Evolutionary conservation across 208 protist genomes (phyloP).

Genomic region (Willaertia magna): DNA sequence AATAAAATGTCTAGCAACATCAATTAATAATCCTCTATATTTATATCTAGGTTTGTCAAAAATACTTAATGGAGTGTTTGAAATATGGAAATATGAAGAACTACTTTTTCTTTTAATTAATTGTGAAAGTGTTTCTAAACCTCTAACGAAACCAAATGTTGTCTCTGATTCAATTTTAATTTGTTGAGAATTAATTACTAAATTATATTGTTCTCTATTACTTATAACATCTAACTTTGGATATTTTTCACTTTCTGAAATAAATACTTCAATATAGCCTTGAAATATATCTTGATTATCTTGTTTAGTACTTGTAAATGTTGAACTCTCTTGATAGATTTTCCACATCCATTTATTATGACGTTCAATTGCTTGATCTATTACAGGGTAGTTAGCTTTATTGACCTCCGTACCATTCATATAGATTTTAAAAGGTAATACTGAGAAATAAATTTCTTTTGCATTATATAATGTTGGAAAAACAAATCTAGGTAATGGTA

Average conservation of each 20-base stretch:
- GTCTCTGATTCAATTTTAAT: conserved; percentile 10
- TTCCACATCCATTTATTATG: neutral
- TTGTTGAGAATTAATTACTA: neutral
- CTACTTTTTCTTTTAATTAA: conserved; percentile 27
- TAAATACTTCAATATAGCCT: neutral
- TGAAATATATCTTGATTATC: neutral
- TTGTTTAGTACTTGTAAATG: neutral
- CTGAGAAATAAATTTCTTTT: no score
- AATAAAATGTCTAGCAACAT: conserved; percentile 42
- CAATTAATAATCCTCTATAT: conserved; percentile 48
- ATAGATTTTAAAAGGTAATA: no score
- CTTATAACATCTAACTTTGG: neutral
- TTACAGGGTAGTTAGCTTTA: neutral
- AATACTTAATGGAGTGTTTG: conserved; percentile 17
- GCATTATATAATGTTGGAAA: no score
- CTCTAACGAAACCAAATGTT: conserved; percentile 37
- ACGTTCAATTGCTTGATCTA: neutral
- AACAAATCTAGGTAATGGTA: no score
- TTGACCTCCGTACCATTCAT: neutral
- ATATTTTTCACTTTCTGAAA: neutral
- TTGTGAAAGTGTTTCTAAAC: conserved; percentile 46
- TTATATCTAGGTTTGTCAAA: conserved; percentile 38
- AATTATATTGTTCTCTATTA: neutral
- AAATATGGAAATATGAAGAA: conserved; percentile 16
- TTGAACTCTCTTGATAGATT: no score